Conservation (phyloP, 352 stramenopile genomes). For the Pythium brachiatum region DNA sequence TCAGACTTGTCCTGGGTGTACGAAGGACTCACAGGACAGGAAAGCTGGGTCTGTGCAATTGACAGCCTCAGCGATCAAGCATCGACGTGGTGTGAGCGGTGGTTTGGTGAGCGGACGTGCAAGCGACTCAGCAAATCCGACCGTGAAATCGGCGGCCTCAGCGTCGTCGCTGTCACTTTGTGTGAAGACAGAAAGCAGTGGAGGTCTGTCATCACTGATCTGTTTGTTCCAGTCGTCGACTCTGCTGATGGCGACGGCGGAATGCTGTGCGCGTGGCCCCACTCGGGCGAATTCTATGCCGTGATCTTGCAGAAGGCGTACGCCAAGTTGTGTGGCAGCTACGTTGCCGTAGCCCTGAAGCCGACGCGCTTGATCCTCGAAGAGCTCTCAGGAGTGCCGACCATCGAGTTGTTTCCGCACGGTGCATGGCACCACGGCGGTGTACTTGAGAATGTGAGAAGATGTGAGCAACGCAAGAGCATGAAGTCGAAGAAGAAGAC, state of each 20-base stretch:
- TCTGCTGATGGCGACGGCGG: constrained; percentile 6
- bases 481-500: neutral
- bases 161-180: constrained; percentile 7
- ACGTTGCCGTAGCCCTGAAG: constrained; percentile 21
- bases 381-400: constrained; percentile 41
- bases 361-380: constrained; percentile 34
- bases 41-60: constrained; percentile 20
- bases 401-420: constrained; percentile 3
- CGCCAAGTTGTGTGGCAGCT: constrained; percentile 52
- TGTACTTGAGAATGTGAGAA: neutral
- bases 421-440: neutral
- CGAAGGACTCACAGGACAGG: constrained; percentile 7
- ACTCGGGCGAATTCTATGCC: constrained; percentile 33
- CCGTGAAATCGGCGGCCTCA: neutral
- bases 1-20: neutral
- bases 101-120: constrained; percentile 11
- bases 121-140: neutral
- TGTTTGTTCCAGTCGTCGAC: constrained; percentile 42
- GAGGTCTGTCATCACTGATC: constrained; percentile 35
- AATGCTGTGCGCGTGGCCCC: constrained; percentile 11
- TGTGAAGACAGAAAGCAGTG: neutral
- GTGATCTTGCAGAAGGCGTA: constrained; percentile 57
- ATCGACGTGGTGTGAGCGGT: constrained; percentile 4
- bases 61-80: neutral
- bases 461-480: neutral